phyloP scores from a whole-genome alignment of 257 asterid genomes.

The Przewalskia tangutica region DNA sequence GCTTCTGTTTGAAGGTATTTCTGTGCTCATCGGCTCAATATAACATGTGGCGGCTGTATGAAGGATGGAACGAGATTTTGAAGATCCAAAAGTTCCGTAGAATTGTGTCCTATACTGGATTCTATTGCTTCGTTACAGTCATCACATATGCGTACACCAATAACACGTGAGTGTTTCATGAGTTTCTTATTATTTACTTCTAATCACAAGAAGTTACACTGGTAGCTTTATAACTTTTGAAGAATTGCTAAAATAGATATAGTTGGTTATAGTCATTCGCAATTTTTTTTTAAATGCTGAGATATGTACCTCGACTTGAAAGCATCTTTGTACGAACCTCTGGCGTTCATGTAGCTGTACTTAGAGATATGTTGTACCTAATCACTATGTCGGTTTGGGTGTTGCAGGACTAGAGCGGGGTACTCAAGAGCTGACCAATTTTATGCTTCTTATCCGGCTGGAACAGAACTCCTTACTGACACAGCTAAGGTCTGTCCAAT shows the following conservation, averaged over 20 bases:
- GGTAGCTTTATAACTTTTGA: neutral
- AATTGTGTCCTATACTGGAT: slow-evolving; percentile 64
- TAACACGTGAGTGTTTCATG: slow-evolving; percentile 57
- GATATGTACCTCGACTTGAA: neutral
- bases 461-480: slow-evolving; percentile 83
- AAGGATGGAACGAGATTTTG: slow-evolving; percentile 54
- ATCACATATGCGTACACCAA: slow-evolving; percentile 66
- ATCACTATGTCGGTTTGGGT: slow-evolving; percentile 8
- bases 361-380: neutral
- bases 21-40: slow-evolving; percentile 6
- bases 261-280: neutral
- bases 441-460: slow-evolving; percentile 94
- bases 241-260: neutral
- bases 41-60: slow-evolving; percentile 36
- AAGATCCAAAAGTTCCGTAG: slow-evolving; percentile 89
- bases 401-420: slow-evolving; percentile 83
- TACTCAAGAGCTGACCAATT: slow-evolving; percentile 86
- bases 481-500: slow-evolving; percentile 51
- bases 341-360: neutral
- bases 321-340: neutral
- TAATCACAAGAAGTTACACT: neutral
- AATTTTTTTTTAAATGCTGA: neutral
- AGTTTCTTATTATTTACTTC: neutral
- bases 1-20: neutral
- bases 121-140: slow-evolving; percentile 52